phyloP scores from a whole-genome alignment of 2,329 filamentous ascomycete species.

The Diaporthe humulicola region DNA sequence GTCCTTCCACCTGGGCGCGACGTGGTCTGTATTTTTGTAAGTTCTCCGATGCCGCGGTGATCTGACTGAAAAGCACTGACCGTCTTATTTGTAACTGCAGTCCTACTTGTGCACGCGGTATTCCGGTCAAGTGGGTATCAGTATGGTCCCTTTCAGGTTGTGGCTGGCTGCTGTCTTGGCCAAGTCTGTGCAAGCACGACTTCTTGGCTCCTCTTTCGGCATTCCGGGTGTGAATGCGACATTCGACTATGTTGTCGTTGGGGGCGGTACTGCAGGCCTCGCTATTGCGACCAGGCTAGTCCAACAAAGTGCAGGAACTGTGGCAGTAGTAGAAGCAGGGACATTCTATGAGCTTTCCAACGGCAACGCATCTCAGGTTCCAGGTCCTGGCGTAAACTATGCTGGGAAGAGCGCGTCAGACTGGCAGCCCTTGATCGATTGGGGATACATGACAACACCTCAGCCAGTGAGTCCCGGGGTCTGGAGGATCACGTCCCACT shows the following conservation, averaged over 20 bases:
- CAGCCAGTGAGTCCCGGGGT: slow-evolving; percentile 20
- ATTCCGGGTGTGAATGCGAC: slow-evolving; percentile 37
- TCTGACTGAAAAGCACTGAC: not conserved
- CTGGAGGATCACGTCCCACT: not conserved
- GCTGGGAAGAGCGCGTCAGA: not conserved
- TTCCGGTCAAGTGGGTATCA: not conserved
- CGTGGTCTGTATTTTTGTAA: not conserved
- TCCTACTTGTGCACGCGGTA: not conserved
- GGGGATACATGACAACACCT: slow-evolving; percentile 22
- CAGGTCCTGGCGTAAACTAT: not conserved
- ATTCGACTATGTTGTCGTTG: slow-evolving; percentile 30
- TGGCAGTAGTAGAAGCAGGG: slow-evolving; percentile 19
- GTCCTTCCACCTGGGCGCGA: not conserved
- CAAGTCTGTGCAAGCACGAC: slow-evolving; percentile 2
- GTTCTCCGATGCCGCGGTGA: not conserved
- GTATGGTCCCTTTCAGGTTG: not conserved
- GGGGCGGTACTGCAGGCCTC: slow-evolving; percentile 26
- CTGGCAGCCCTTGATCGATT: slow-evolving; percentile 22
- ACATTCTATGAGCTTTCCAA: slow-evolving; percentile 15
- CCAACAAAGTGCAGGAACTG: not conserved
- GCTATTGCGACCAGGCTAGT: slow-evolving; percentile 7
- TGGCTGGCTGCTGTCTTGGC: not conserved
- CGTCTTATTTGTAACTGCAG: not conserved
- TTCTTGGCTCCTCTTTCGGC: slow-evolving; percentile 32
- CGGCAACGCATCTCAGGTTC: slow-evolving; percentile 12